Conservation (phyloP, 768 basidiomycete genomes). For the Trametes gibbosa region DNA sequence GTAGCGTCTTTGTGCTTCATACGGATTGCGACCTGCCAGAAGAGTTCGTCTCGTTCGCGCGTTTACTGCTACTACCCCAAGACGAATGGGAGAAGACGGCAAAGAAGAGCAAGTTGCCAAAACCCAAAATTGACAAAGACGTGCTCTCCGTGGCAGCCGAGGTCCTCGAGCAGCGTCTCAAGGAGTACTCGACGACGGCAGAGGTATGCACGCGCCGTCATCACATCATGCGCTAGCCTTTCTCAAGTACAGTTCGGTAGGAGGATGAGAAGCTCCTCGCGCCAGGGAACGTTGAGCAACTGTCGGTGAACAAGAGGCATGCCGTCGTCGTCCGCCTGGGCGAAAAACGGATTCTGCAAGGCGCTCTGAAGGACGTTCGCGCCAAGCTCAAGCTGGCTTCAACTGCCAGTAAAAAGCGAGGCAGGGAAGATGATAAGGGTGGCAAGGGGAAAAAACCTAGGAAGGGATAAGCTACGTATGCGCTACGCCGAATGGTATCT, state of each 20-base stretch:
- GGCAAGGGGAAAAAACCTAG: constrained; percentile 18
- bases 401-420: constrained; percentile 11
- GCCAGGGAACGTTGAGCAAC: constrained; percentile 19
- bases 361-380: constrained; percentile 20
- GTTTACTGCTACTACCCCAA: constrained; percentile 54
- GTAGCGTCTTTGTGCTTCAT: constrained; percentile 60
- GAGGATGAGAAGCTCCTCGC: constrained; percentile 49
- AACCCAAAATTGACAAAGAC: constrained; percentile 54
- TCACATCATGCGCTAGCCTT: no score
- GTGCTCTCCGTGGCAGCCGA: constrained; percentile 46
- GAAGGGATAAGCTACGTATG: background rate
- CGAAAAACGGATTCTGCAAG: constrained; percentile 68
- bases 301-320: constrained; percentile 48
- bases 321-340: constrained; percentile 76
- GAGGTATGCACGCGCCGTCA: no score
- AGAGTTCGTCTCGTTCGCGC: constrained; percentile 60
- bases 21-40: constrained; percentile 50
- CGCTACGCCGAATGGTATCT: background rate
- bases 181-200: constrained; percentile 54
- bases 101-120: constrained; percentile 70
- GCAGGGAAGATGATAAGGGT: constrained; percentile 14
- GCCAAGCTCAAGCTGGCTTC: background rate
- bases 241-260: constrained; percentile 23
- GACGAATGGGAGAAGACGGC: constrained; percentile 59
- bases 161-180: constrained; percentile 50